Base-by-base conservation (phyloP, 345 rosid species). In the Stellera chamaejasme region DNA sequence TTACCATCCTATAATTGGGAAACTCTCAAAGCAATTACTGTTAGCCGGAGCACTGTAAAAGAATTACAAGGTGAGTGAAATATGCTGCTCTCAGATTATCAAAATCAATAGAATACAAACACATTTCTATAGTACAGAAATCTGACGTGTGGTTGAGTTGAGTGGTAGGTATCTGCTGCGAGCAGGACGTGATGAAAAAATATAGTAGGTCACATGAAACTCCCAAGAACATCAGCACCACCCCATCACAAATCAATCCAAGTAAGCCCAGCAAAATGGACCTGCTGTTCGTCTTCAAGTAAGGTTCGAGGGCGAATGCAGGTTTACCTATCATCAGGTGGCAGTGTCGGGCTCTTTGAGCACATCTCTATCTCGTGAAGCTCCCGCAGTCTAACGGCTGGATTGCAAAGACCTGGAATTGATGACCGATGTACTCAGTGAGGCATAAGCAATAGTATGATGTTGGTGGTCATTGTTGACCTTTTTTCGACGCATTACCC, bases 261-360 rank as follows among this genome's bases (percentile, higher is more conserved):
- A 8, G 9, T 0, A 32, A 32, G 9, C 39, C 9, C 39, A 2
- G 39, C 39, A 32, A 5, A 32, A 4, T 32, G 5, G 39, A 32
- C 39, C 39, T 1, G 11, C 42, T 50, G 27, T 47, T 4, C 10
- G 27, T 42, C 15, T 46, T 50, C 51, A 10, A 3, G 13, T 50
- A 27, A 6, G 43, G 26, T 26, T 16, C 28, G 11, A 12, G 27
- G 27, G 11, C 43, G 2, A 39, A 65, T 32, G 39, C 43, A 14
- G 43, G 27, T 48, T 63, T 61, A 66, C 63, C 68, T 48, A 43
- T 82, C 88, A 48, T 82, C 82, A 0, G 85, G 65, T 5, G 85
- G 87, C 71, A 82, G 63, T 1, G 96, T 88, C 5, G 92, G 92
- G 71, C 92, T 88, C 64, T 79, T 88, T 58, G 96, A 82, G 62